Percentiles rank a stretch among this genome's conserved stretches.
phyloP scores from a whole-genome alignment of 2,329 filamentous ascomycete species.

The Magnaporthiopsis incrustans region DNA sequence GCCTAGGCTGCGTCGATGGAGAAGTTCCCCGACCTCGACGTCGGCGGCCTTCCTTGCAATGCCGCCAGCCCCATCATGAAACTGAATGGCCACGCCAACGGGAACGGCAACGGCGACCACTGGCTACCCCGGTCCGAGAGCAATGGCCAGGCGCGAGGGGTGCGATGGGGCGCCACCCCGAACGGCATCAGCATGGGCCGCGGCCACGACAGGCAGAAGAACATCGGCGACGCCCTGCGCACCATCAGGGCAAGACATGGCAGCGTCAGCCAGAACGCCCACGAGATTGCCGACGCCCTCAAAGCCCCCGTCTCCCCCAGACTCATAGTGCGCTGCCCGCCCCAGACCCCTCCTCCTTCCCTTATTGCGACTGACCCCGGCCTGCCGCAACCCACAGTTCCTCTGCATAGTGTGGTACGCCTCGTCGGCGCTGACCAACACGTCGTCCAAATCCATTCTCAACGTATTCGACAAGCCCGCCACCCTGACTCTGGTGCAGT shows the following conservation, averaged over 20 bases:
- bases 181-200: slow-evolving; percentile 8
- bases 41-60: slow-evolving; percentile 12
- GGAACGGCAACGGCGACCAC: slow-evolving; percentile 22
- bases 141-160: slow-evolving; percentile 18
- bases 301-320: slow-evolving; percentile 82
- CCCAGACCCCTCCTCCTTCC: background rate
- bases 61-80: slow-evolving; percentile 16
- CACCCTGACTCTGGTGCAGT: slow-evolving; percentile 87
- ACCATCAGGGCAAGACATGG: slow-evolving; percentile 73
- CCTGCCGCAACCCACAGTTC: slow-evolving; percentile 39
- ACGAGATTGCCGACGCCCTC: slow-evolving; percentile 85
- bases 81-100: slow-evolving; percentile 22
- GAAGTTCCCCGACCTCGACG: slow-evolving; percentile 51
- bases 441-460: slow-evolving; percentile 93
- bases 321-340: slow-evolving; percentile 61
- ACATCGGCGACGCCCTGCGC: slow-evolving; percentile 78
- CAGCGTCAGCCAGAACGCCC: slow-evolving; percentile 86
- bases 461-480: slow-evolving; percentile 86
- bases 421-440: slow-evolving; percentile 92
- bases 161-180: slow-evolving; percentile 20
- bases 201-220: slow-evolving; percentile 70
- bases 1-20: slow-evolving; percentile 32
- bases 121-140: slow-evolving; percentile 55
- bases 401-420: slow-evolving; percentile 91
- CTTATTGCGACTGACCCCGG: background rate